phyloP scores from a whole-genome alignment of 2,329 filamentous ascomycete genomes.

The Thelonectria olida region DNA sequence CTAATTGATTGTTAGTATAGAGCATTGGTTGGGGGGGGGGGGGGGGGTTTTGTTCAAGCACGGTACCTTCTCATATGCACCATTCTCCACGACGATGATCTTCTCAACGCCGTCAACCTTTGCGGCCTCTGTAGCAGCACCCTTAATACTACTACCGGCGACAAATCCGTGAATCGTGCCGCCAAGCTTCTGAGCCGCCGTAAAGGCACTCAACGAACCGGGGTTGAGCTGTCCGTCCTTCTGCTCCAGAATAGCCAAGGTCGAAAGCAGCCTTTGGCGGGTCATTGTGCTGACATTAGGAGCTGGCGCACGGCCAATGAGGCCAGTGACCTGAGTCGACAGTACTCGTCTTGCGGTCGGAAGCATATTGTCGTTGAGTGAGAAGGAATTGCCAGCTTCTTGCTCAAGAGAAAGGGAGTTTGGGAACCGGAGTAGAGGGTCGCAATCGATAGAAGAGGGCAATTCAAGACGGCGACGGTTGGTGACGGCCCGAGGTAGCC shows the following conservation, averaged over 20 bases:
- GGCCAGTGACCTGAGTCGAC: conserved; percentile 37
- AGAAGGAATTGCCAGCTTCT: conserved; percentile 27
- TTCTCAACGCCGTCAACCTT: conserved; percentile 93
- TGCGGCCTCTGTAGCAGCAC: conserved; percentile 82
- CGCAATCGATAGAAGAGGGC: conserved; percentile 9
- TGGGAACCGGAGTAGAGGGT: conserved; percentile 14
- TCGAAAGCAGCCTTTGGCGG: conserved; percentile 73
- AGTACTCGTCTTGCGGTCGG: conserved; percentile 41
- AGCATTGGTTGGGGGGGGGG: background rate
- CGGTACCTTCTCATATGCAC: conserved; percentile 86
- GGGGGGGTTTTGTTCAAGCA: background rate
- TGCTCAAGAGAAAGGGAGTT: conserved; percentile 17
- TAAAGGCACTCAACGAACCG: conserved; percentile 84
- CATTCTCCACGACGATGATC: conserved; percentile 88
- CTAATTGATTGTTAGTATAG: conserved; percentile 52
- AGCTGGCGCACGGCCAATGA: conserved; percentile 39
- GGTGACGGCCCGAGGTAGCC: conserved; percentile 50
- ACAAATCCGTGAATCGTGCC: conserved; percentile 88
- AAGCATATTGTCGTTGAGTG: conserved; percentile 41
- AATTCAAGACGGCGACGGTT: conserved; percentile 43
- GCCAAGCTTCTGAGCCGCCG: conserved; percentile 86
- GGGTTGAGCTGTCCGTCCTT: conserved; percentile 86
- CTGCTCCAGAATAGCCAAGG: conserved; percentile 92
- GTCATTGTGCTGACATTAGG: conserved; percentile 43
- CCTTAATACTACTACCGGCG: conserved; percentile 81